These are phyloP conservation scores for Ichthyophthirius multifiliis DNA, from an alignment of 169 alveolate genomes.

Conservation along the genomic window DNA sequence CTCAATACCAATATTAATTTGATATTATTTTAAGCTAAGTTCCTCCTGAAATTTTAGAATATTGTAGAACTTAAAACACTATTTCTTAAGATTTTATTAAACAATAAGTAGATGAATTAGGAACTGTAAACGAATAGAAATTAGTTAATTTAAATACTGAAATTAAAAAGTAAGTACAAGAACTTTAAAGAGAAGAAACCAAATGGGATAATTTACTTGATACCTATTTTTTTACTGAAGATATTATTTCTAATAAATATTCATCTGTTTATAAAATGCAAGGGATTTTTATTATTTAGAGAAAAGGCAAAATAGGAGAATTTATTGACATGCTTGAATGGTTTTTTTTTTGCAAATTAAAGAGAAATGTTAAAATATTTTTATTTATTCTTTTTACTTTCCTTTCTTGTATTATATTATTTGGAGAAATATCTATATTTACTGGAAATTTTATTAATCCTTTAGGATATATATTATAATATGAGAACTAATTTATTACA, in stretches of 20 bases:
- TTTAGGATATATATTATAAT: conserved; percentile 11
- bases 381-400: conserved; percentile 20
- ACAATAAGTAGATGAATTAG: not conserved
- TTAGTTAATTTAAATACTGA: not conserved
- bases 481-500: not conserved
- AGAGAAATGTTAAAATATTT: not conserved
- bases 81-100: not conserved
- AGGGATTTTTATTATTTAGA: not conserved
- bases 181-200: not conserved
- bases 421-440: conserved; percentile 47
- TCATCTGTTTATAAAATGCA: conserved; percentile 15
- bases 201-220: conserved; percentile 1
- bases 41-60: not conserved
- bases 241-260: conserved; percentile 1
- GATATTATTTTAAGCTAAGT: not conserved
- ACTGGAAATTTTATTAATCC: conserved; percentile 15
- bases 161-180: not conserved
- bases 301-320: conserved; percentile 18
- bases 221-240: not conserved
- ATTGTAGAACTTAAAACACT: not conserved
- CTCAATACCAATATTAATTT: not conserved
- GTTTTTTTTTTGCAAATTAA: conserved; percentile 37
- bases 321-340: conserved; percentile 18
- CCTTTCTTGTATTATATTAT: conserved; percentile 21
- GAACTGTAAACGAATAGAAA: not conserved